A percentile compares a stretch with the other conserved stretches of the same genome.
Conservation (phyloP, 2,329 filamentous ascomycete genomes). For the Dactylellina sp. region DNA sequence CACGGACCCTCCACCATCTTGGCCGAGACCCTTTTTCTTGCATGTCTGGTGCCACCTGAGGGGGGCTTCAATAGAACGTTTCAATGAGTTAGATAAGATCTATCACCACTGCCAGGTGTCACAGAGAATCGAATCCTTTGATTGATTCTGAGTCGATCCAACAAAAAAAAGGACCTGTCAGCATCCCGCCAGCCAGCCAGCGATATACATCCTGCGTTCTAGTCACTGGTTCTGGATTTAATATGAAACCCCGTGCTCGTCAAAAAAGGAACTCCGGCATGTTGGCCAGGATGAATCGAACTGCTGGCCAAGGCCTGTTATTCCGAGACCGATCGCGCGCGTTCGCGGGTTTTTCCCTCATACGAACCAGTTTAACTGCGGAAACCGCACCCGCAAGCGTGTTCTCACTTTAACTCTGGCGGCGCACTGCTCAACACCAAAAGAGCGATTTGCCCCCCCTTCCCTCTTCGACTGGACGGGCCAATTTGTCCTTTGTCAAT, state of each 20-base stretch:
- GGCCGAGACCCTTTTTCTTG: too few relatives aligned
- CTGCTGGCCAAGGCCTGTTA: conserved; percentile 9
- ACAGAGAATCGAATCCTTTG: too few relatives aligned
- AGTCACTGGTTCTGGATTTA: neutral
- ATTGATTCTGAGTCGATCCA: too few relatives aligned
- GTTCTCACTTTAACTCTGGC: neutral
- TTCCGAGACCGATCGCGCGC: conserved; percentile 21
- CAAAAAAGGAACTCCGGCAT: neutral
- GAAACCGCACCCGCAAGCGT: conserved; percentile 16
- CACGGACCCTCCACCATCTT: too few relatives aligned
- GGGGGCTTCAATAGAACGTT: too few relatives aligned
- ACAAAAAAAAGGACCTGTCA: too few relatives aligned
- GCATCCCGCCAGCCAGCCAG: too few relatives aligned
- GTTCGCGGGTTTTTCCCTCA: conserved; percentile 5
- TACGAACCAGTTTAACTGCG: conserved; percentile 15
- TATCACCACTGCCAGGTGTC: too few relatives aligned
- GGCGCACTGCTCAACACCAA: neutral
- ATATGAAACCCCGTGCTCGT: neutral
- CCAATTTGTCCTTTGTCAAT: conserved; percentile 28
- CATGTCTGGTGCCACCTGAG: too few relatives aligned
- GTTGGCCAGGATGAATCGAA: neutral
- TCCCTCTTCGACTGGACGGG: neutral
- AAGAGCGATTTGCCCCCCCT: neutral
- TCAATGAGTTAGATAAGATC: too few relatives aligned
- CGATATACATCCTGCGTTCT: neutral